phyloP scores from a whole-genome alignment of 805 yeast genomes.

The Saturnispora saitoi region DNA sequence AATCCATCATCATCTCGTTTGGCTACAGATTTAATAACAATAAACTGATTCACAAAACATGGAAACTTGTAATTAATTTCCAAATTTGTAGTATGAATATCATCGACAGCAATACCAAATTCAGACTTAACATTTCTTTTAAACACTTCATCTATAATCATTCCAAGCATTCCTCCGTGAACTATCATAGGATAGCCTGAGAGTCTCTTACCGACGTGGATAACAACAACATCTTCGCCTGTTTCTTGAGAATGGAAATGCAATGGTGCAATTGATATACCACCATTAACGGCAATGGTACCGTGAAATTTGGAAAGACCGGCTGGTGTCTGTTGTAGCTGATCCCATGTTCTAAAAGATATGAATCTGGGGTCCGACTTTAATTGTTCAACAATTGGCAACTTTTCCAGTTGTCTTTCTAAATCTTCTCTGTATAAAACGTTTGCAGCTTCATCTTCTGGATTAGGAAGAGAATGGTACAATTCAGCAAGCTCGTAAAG shows the following conservation, averaged over 20 bases:
- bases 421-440: conserved; percentile 27
- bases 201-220: conserved; percentile 69
- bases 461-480: conserved; percentile 15
- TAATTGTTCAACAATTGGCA: conserved; percentile 46
- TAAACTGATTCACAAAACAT: conserved; percentile 68
- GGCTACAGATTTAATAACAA: conserved; percentile 51
- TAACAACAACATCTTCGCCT: conserved; percentile 53
- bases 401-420: conserved; percentile 37
- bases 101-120: conserved; percentile 18
- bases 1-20: conserved; percentile 20
- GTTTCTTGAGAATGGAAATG: conserved; percentile 50
- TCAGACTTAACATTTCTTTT: conserved; percentile 28
- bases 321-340: conserved; percentile 30
- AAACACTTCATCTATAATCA: conserved; percentile 69
- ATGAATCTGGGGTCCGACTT: conserved; percentile 30
- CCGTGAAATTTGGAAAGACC: conserved; percentile 27
- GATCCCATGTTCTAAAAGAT: conserved; percentile 34
- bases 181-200: conserved; percentile 83
- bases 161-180: conserved; percentile 85
- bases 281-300: conserved; percentile 68
- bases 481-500: conserved; percentile 22
- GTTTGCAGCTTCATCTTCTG: conserved; percentile 18
- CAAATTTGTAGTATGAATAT: conserved; percentile 37
- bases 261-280: conserved; percentile 65
- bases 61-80: conserved; percentile 57